A percentile compares a stretch with the other conserved stretches of the same genome.
phyloP scores from a whole-genome alignment of 768 basidiomycete species.

The Mycena galericulata region DNA sequence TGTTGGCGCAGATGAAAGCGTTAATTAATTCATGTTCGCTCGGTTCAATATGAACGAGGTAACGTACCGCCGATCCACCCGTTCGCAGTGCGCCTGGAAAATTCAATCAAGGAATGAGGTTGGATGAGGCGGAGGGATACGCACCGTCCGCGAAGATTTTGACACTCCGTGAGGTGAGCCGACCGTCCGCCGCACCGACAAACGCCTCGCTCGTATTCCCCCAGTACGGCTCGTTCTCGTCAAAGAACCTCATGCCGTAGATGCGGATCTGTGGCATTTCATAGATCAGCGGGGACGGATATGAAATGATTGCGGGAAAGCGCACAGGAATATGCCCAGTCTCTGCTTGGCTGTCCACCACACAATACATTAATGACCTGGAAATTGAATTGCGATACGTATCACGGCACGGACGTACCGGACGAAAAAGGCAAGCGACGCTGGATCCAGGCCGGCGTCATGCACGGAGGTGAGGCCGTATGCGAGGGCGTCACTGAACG shows the following conservation, averaged over 20 bases:
- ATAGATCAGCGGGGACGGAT: not conserved
- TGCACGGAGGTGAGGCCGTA: conserved; percentile 90
- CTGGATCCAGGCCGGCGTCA: conserved; percentile 72
- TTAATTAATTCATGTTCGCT: not conserved
- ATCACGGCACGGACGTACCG: conserved; percentile 54
- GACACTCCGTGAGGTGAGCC: conserved; percentile 72
- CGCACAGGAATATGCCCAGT: conserved; percentile 75
- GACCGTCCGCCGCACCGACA: conserved; percentile 67
- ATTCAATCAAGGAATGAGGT: too few relatives aligned
- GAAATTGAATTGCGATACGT: not conserved
- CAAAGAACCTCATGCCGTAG: conserved; percentile 72
- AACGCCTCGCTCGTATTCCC: conserved; percentile 68
- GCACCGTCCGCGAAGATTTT: conserved; percentile 88
- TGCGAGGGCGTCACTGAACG: conserved; percentile 75
- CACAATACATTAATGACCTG: not conserved
- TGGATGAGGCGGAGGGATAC: conserved; percentile 23
- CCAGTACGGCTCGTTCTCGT: conserved; percentile 71
- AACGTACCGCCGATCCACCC: conserved; percentile 12
- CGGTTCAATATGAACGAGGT: too few relatives aligned
- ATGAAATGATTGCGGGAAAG: conserved; percentile 23
- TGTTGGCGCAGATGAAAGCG: conserved; percentile 35
- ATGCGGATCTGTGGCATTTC: conserved; percentile 59
- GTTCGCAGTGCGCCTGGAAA: conserved; percentile 5
- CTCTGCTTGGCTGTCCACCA: conserved; percentile 81
- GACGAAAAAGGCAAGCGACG: conserved; percentile 71